Percentiles rank a stretch among this genome's conserved stretches.
These are phyloP conservation scores for Talaromyces sp. DNA, from an alignment of 2,329 filamentous ascomycete genomes.

Conservation along the genomic window DNA sequence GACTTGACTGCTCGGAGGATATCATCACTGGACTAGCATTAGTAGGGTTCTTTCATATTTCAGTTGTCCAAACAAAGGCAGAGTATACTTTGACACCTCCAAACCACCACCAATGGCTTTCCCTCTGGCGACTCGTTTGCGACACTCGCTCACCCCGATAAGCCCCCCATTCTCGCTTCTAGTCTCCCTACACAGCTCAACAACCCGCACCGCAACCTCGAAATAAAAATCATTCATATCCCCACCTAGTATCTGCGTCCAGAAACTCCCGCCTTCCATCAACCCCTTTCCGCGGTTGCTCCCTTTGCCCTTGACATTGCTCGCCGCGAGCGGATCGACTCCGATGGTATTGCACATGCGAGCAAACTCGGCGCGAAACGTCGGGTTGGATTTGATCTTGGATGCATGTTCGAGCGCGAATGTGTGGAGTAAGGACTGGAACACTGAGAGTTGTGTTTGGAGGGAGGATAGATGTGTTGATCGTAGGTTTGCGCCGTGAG, in stretches of 20 bases:
- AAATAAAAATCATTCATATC: slow-evolving; percentile 99
- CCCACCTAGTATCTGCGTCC: slow-evolving; percentile 85
- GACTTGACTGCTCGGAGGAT: slow-evolving; percentile 83
- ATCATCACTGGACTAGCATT: slow-evolving; percentile 59
- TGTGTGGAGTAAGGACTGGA: slow-evolving; percentile 89
- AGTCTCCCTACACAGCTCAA: slow-evolving; percentile 84
- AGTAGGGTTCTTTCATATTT: not conserved
- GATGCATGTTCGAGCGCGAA: slow-evolving; percentile 92
- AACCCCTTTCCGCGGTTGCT: slow-evolving; percentile 31
- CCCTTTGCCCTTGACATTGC: slow-evolving; percentile 47
- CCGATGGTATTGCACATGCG: slow-evolving; percentile 98
- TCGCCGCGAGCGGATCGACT: slow-evolving; percentile 83
- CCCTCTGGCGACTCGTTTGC: slow-evolving; percentile 66
- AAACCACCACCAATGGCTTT: slow-evolving; percentile 69
- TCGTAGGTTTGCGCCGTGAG: slow-evolving; percentile 82
- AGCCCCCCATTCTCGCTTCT: slow-evolving; percentile 87
- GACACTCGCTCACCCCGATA: slow-evolving; percentile 76
- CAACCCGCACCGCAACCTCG: slow-evolving; percentile 89
- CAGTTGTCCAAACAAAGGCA: not conserved
- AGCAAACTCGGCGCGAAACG: slow-evolving; percentile 93
- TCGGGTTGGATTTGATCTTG: slow-evolving; percentile 91
- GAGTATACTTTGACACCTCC: slow-evolving; percentile 67
- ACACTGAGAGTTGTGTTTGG: slow-evolving; percentile 89
- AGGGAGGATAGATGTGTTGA: slow-evolving; percentile 78
- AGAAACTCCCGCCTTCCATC: slow-evolving; percentile 62